Conservation (phyloP, 768 basidiomycete genomes). For the Macrolepiota fuliginosa region DNA sequence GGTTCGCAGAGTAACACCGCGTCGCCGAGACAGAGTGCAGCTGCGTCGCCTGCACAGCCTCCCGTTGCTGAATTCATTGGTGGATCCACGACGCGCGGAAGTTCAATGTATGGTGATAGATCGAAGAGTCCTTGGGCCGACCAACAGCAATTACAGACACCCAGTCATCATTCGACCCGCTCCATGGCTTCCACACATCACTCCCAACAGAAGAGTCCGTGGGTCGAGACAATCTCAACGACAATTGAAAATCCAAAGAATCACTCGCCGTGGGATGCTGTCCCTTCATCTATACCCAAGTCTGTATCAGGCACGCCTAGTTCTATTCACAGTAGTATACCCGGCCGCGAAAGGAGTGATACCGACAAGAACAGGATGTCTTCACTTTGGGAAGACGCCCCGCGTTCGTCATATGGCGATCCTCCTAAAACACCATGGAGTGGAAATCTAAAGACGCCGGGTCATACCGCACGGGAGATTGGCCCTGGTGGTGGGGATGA, state of each 20-base stretch:
- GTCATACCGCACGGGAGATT: neutral
- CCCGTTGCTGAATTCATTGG: neutral
- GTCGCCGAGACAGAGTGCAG: neutral
- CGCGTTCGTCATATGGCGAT: slow-evolving; percentile 5
- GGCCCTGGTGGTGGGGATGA: neutral
- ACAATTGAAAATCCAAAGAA: slow-evolving; percentile 5
- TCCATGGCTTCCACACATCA: neutral
- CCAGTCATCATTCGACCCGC: neutral
- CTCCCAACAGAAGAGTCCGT: neutral
- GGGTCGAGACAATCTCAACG: slow-evolving; percentile 7
- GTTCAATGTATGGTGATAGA: neutral
- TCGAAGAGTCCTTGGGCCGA: neutral
- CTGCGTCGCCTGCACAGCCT: neutral
- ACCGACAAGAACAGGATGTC: neutral
- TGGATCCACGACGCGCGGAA: neutral
- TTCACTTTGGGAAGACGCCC: slow-evolving; percentile 3
- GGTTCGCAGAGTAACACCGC: neutral
- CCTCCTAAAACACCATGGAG: slow-evolving; percentile 6
- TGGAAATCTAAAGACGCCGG: neutral
- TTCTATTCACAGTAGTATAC: neutral
- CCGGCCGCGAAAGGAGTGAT: neutral
- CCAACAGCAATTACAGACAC: neutral
- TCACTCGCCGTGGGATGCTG: slow-evolving; percentile 3
- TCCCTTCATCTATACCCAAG: neutral
- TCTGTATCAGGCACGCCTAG: neutral